Base-by-base conservation (phyloP, 2,329 filamentous ascomycete species). In the Aspergillus clavatus region DNA sequence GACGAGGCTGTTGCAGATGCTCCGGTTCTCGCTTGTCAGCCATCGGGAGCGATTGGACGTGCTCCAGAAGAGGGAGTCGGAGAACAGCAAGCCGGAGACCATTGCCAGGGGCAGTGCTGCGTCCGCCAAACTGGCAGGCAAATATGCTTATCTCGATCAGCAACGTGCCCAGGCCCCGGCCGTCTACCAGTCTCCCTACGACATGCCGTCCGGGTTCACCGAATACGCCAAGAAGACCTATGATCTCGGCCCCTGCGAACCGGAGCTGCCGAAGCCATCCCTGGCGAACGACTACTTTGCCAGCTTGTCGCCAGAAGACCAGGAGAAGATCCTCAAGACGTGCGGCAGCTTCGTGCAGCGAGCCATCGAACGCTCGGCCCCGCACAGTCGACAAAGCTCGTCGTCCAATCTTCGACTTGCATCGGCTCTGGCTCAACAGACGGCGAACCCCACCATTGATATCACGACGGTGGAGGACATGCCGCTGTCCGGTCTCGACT, bases 111-210 rank as follows among this genome's bases (percentile, higher is more conserved):
- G 56, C n/a, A 61, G 58, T 26, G 56, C 62, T 21, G 53, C 61
- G 2, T 52, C 55, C 16, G 55, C 61, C 22, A 63, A 63, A 44
- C 48, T 68, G 53, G 60, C 63, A 12, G 66, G 66, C 33, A 67
- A 62, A 47, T 71, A 64, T 48, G 63, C 67, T 27, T 69, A 64
- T 48, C 60, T 71, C 31, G 67, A 70, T 41, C 62, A 65, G 38
- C 65, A 70, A 46, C 62, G 62, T 39, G 62, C 63, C 29, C 57
- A 67, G 45, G 56, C 60, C 21, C 61, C 67, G 44, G 57, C 62
- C 42, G 67, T 71, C 24, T 72, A 72, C 50, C 66, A 63, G 50
- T 72, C 69, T 7, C 69, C 69, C 14, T 72, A 72, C 53, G 64
- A 70, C 46, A 67, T 68, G 54, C 68, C 67, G 21, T 70, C 66